Percentiles rank a stretch among this genome's conserved stretches.
Conservation (phyloP, 192 early-diverging fungal species). For the Helicostylum pulchrum region DNA sequence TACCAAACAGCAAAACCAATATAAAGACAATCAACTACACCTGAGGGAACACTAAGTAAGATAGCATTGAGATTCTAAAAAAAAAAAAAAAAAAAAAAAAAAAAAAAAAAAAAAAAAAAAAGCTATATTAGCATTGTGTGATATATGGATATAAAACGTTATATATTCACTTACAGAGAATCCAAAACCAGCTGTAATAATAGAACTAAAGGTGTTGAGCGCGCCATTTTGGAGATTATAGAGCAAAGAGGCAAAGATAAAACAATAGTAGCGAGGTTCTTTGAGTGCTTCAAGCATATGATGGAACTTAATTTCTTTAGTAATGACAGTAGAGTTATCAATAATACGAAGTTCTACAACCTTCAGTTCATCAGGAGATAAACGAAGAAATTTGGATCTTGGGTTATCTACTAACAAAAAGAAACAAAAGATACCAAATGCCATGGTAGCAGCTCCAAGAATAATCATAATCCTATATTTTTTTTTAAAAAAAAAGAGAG, state of each 20-base stretch:
- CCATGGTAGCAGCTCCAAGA: constrained; percentile 26
- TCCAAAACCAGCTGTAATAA: constrained; percentile 26
- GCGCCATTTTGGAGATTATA: constrained; percentile 28
- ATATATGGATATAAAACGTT: no score
- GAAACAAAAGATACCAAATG: constrained; percentile 25
- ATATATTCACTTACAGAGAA: constrained; percentile 19
- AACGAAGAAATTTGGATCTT: constrained; percentile 14
- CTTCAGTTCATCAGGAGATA: constrained; percentile 13
- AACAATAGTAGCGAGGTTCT: constrained; percentile 25
- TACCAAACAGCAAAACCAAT: constrained; percentile 18
- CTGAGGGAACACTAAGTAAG: constrained; percentile 20
- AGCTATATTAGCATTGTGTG: neutral
- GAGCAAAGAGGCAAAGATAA: constrained; percentile 17
- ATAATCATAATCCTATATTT: constrained; percentile 32
- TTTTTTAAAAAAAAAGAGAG: neutral
- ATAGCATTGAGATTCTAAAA: constrained; percentile 26
- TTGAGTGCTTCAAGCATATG: constrained; percentile 27
- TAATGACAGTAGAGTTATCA: constrained; percentile 23
- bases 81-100: neutral
- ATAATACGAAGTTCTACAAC: constrained; percentile 18
- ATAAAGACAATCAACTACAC: constrained; percentile 19
- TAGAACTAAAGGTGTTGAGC: constrained; percentile 16
- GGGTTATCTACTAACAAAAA: constrained; percentile 29
- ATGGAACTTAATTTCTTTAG: constrained; percentile 15
- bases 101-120: constrained; percentile 6